Base-by-base conservation (phyloP, 768 basidiomycete species). In the Auricularia sp. region DNA sequence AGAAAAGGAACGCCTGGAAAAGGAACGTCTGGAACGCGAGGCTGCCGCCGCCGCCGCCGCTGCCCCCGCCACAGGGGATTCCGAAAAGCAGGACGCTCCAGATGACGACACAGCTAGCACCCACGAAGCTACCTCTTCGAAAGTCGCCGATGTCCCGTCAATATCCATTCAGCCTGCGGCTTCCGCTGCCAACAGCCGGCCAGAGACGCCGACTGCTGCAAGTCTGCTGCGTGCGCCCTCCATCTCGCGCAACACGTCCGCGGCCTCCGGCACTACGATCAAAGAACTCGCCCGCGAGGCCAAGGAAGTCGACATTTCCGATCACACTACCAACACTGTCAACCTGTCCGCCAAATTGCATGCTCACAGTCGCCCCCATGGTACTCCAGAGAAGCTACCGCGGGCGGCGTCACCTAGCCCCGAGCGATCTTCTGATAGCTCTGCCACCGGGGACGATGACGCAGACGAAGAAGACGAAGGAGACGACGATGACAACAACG, bases 1-100 rank as follows among this genome's bases (percentile, higher is more conserved):
- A 64, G 82, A 84, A 69, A 74, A 71, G 64, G 84, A 83, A 73
- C 74, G 74, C 71, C 78, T 79, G 67, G 71, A 69, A 62, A 54
- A 65, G 37, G 78, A 77, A 42, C 69, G 69, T 54, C n/a, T 39
- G 24, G 80, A 80, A 67, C 73, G 72, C 62, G 74, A 69, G 56
- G 58, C 44, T 16, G 70, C 69, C 47, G 71, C 69, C 51, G 67
- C 66, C 16, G 29, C 24, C 21, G 34, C 56, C 29, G 34, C 21
- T 18, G 16, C 24, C 56, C 13, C 56, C 34, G 34, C 24, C 24
- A 7, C 24, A 6, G 21, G 6, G 11, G 34, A 14, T 34, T 6
- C 56, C 56, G 35, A 61, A 39, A 62, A 33, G 2, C 45, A 39
- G 62, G 66, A 39, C 35, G 63, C 64, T 47, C 64, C 62, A 62